phyloP scores from a whole-genome alignment of 768 basidiomycete species.

The Hortiboletus campestris region DNA sequence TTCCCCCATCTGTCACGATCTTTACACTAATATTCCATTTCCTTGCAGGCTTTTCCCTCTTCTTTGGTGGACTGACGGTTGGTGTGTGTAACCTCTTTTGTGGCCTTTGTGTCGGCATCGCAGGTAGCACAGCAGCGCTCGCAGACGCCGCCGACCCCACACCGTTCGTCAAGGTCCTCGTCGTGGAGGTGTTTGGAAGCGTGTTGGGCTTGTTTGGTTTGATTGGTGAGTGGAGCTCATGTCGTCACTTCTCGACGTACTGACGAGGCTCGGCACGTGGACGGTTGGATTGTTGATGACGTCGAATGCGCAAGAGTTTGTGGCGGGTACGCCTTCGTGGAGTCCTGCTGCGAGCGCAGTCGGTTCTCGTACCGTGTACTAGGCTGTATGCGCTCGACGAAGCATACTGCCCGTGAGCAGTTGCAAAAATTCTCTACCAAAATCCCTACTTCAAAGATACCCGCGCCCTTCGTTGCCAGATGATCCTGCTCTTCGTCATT shows the following conservation, averaged over 20 bases:
- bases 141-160: constrained; percentile 94
- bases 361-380: constrained; percentile 36
- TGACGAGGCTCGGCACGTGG: not conserved
- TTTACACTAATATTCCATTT: not conserved
- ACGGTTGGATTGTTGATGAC: constrained; percentile 83
- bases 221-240: constrained; percentile 61
- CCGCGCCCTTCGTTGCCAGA: constrained; percentile 28
- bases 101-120: constrained; percentile 91
- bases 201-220: constrained; percentile 91
- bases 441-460: constrained; percentile 57
- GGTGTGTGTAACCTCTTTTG: constrained; percentile 94
- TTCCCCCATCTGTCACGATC: not conserved
- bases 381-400: not conserved
- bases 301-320: constrained; percentile 60
- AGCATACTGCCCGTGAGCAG: no score
- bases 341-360: constrained; percentile 26
- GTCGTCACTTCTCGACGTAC: not conserved
- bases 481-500: constrained; percentile 37
- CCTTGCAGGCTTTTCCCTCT: constrained; percentile 76
- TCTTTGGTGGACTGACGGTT: constrained; percentile 96
- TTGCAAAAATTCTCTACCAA: constrained; percentile 26
- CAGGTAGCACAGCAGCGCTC: constrained; percentile 92
- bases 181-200: constrained; percentile 92
- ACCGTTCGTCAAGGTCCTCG: constrained; percentile 93
- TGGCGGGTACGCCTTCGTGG: constrained; percentile 33